A percentile compares a stretch with the other conserved stretches of the same genome.
phyloP scores from a whole-genome alignment of 495 filamentous ascomycete genomes.

The Neurospora africana region DNA sequence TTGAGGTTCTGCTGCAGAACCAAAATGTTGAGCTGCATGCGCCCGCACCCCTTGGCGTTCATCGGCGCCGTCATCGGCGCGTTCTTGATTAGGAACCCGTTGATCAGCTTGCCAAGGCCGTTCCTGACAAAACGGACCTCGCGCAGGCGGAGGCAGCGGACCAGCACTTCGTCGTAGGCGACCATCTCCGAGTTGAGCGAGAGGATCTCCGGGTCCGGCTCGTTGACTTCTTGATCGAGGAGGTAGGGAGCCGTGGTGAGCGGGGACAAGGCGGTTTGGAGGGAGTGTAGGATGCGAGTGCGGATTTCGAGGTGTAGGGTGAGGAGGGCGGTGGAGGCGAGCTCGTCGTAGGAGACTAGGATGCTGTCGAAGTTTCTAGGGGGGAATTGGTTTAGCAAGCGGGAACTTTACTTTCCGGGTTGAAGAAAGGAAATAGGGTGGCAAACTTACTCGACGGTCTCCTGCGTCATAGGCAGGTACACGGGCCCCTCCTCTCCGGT shows the following conservation, averaged over 20 bases:
- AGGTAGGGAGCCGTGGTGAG: conserved; percentile 53
- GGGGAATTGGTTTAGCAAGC: conserved; percentile 17
- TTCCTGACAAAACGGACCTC: conserved; percentile 61
- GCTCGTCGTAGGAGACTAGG: conserved; percentile 63
- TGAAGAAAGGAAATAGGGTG: neutral
- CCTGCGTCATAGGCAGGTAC: conserved; percentile 80
- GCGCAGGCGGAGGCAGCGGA: conserved; percentile 54
- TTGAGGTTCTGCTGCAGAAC: conserved; percentile 93
- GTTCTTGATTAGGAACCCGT: conserved; percentile 33
- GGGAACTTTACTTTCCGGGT: neutral
- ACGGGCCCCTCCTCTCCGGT: conserved; percentile 45
- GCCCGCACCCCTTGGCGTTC: conserved; percentile 53
- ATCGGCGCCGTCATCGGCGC: conserved; percentile 37
- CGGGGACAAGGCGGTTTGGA: conserved; percentile 43
- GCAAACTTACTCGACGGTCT: conserved; percentile 58
- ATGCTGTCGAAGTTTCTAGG: conserved; percentile 70
- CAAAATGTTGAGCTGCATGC: conserved; percentile 82
- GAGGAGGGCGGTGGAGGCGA: conserved; percentile 64
- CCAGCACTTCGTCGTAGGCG: conserved; percentile 69
- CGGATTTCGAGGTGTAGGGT: conserved; percentile 83
- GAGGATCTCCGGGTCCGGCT: conserved; percentile 70
- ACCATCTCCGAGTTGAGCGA: conserved; percentile 70
- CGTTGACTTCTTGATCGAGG: conserved; percentile 59
- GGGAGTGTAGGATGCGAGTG: conserved; percentile 64
- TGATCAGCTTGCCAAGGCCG: conserved; percentile 47